phyloP scores from a whole-genome alignment of 106 monocot species.

The Dendrobium huoshanense region DNA sequence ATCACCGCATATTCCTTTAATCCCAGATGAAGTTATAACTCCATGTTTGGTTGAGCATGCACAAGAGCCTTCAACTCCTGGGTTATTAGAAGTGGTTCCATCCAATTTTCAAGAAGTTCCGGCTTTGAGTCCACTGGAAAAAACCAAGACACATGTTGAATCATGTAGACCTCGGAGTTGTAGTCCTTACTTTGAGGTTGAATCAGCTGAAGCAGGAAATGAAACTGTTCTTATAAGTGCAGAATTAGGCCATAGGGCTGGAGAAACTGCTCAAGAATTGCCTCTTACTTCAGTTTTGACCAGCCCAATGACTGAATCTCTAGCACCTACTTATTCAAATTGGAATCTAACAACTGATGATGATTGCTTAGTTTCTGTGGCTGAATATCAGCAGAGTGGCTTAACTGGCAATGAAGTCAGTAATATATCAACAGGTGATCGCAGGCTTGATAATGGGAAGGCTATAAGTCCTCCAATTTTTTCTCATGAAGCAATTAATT shows the following conservation, averaged over 20 bases:
- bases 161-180: constrained; percentile 3
- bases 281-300: constrained; percentile 14
- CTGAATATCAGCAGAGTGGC: neutral
- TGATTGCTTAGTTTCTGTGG: neutral
- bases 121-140: constrained; percentile 31
- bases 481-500: neutral
- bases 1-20: constrained; percentile 12
- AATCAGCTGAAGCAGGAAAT: constrained; percentile 5
- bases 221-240: constrained; percentile 3
- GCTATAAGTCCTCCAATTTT: neutral
- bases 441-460: constrained; percentile 10
- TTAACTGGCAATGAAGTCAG: constrained; percentile 8
- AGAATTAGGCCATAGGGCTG: constrained; percentile 3
- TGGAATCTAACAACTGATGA: constrained; percentile 4
- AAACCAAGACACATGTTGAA: constrained; percentile 29
- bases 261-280: constrained; percentile 8
- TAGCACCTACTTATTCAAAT: constrained; percentile 1
- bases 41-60: constrained; percentile 31
- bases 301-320: constrained; percentile 12
- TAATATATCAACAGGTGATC: constrained; percentile 4
- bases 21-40: neutral
- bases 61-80: constrained; percentile 76
- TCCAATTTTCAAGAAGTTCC: constrained; percentile 45
- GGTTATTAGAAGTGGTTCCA: constrained; percentile 59
- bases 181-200: constrained; percentile 16